phyloP scores from a whole-genome alignment of 352 stramenopile species.

The Phytopythium vexans region DNA sequence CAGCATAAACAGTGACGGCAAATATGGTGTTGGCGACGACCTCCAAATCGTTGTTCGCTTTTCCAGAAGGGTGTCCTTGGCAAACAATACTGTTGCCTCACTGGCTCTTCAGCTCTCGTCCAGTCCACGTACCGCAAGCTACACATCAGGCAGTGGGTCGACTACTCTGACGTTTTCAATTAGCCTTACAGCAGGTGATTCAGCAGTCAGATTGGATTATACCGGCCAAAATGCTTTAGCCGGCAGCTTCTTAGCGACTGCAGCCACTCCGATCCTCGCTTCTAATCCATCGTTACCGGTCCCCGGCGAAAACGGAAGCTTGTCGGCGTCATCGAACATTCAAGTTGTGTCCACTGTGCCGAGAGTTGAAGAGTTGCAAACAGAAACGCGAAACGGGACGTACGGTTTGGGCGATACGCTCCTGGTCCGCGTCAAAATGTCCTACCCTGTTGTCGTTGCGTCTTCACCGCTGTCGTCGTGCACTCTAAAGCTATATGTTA shows the following conservation, averaged over 20 bases:
- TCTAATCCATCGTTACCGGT: slow-evolving; percentile 29
- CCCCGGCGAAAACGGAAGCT: slow-evolving; percentile 26
- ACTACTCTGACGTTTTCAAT: slow-evolving; percentile 39
- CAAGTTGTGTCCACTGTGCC: slow-evolving; percentile 37
- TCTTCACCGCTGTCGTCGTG: slow-evolving; percentile 16
- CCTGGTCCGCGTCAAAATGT: slow-evolving; percentile 43
- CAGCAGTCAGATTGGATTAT: slow-evolving; percentile 32
- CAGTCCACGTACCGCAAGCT: slow-evolving; percentile 21
- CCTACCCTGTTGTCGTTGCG: slow-evolving; percentile 43
- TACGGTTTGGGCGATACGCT: slow-evolving; percentile 44
- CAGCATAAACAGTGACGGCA: slow-evolving; percentile 18
- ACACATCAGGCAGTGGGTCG: slow-evolving; percentile 39
- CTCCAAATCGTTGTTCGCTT: slow-evolving; percentile 49
- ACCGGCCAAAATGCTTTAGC: slow-evolving; percentile 25
- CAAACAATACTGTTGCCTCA: slow-evolving; percentile 8
- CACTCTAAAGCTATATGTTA: slow-evolving; percentile 37
- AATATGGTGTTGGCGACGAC: slow-evolving; percentile 47
- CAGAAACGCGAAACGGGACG: slow-evolving; percentile 30
- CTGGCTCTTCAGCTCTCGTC: slow-evolving; percentile 37
- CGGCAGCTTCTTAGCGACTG: slow-evolving; percentile 35
- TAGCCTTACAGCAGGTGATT: slow-evolving; percentile 31
- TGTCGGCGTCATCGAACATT: slow-evolving; percentile 34
- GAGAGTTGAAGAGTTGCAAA: slow-evolving; percentile 24
- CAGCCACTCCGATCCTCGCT: slow-evolving; percentile 33
- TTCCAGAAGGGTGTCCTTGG: slow-evolving; percentile 26